These are phyloP conservation scores for Plicaturopsis crispa DNA, from an alignment of 768 basidiomycete species.

Conservation along the genomic window DNA sequence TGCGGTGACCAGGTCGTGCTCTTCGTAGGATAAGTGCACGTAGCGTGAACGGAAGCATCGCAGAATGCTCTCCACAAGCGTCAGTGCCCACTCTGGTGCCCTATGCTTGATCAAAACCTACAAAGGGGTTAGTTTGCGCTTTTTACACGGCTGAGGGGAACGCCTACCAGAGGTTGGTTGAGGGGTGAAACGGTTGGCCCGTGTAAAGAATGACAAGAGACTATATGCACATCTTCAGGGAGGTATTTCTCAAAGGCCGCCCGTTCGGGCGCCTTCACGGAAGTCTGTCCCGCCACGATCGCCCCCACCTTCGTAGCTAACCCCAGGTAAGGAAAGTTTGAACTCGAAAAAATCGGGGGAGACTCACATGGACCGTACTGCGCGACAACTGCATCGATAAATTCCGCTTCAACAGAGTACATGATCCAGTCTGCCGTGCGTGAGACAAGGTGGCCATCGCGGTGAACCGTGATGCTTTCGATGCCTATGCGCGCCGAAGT, in stretches of 20 bases:
- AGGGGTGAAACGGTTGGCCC: slow-evolving; percentile 84
- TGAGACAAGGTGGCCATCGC: slow-evolving; percentile 84
- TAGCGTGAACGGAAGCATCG: slow-evolving; percentile 74
- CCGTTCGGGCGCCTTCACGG: slow-evolving; percentile 92
- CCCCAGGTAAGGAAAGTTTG: not conserved
- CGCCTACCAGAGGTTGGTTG: slow-evolving; percentile 78
- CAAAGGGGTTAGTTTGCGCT: not conserved
- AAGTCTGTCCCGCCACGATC: slow-evolving; percentile 92
- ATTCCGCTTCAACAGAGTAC: slow-evolving; percentile 93
- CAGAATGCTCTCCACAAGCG: slow-evolving; percentile 77
- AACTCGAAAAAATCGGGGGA: not conserved
- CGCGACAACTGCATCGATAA: slow-evolving; percentile 73
- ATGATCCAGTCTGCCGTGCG: slow-evolving; percentile 89
- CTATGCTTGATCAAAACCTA: slow-evolving; percentile 89
- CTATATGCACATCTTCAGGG: slow-evolving; percentile 79
- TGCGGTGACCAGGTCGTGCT: slow-evolving; percentile 93
- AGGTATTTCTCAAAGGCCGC: slow-evolving; percentile 84
- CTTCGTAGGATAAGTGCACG: slow-evolving; percentile 92
- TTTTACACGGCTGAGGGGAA: not conserved
- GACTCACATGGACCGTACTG: slow-evolving; percentile 87
- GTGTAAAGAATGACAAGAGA: slow-evolving; percentile 92
- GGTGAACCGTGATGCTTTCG: slow-evolving; percentile 58
- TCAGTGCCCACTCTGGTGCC: slow-evolving; percentile 63
- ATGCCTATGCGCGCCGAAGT: slow-evolving; percentile 25
- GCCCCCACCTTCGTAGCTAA: slow-evolving; percentile 88